Conservation (phyloP, 108 stramenopile genomes). For the Conticribra weissflogii region DNA sequence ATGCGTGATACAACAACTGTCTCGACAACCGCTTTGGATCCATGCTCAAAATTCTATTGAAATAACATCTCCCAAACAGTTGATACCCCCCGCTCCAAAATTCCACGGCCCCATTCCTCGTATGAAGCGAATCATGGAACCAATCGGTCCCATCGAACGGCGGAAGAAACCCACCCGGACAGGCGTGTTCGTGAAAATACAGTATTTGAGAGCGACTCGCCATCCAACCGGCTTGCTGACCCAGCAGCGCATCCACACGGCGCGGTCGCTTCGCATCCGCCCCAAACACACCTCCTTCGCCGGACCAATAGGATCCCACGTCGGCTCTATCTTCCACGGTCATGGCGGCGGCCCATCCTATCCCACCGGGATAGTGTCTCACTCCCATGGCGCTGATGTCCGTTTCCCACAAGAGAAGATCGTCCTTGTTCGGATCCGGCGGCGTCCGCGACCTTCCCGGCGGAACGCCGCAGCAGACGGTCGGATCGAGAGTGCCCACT, state of each 20-base stretch:
- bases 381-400: slow-evolving; percentile 64
- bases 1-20: slow-evolving; percentile 77
- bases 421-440: slow-evolving; percentile 50
- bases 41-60: slow-evolving; percentile 78
- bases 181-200: slow-evolving; percentile 62
- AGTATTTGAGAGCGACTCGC: slow-evolving; percentile 69
- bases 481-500: slow-evolving; percentile 56
- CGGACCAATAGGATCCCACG: slow-evolving; percentile 74
- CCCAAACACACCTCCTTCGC: slow-evolving; percentile 41
- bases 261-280: slow-evolving; percentile 43
- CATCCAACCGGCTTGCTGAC: slow-evolving; percentile 85
- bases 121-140: slow-evolving; percentile 65
- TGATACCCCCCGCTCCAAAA: slow-evolving; percentile 69
- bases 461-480: slow-evolving; percentile 61
- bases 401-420: slow-evolving; percentile 79
- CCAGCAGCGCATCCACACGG: slow-evolving; percentile 50
- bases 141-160: slow-evolving; percentile 64
- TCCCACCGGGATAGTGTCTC: slow-evolving; percentile 52
- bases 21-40: slow-evolving; percentile 76
- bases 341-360: slow-evolving; percentile 54
- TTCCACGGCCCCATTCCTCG: slow-evolving; percentile 62
- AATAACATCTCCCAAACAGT: slow-evolving; percentile 71
- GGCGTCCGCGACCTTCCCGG: slow-evolving; percentile 40
- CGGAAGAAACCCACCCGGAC: slow-evolving; percentile 70
- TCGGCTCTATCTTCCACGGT: slow-evolving; percentile 46